phyloP scores from a whole-genome alignment of 495 filamentous ascomycete genomes.

The Wilcoxina mikolae region DNA sequence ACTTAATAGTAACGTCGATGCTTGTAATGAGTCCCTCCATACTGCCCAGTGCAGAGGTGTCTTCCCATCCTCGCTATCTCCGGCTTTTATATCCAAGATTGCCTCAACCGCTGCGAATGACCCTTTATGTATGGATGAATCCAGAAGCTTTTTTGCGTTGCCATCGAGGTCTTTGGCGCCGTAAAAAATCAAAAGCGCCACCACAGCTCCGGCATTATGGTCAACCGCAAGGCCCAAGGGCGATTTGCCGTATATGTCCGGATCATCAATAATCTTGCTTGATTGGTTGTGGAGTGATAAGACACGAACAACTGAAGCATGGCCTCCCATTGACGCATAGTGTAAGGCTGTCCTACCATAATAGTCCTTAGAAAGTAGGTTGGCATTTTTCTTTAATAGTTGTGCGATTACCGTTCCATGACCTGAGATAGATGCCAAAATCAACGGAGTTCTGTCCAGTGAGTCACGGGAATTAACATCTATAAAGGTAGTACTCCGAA shows the following conservation, averaged over 20 bases:
- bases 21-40: slow-evolving; percentile 6
- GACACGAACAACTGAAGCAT: not conserved
- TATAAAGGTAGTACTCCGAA: not conserved
- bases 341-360: slow-evolving; percentile 5
- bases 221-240: slow-evolving; percentile 6
- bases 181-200: slow-evolving; percentile 9
- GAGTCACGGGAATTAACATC: not conserved
- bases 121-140: not conserved
- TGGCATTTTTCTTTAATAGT: slow-evolving; percentile 1
- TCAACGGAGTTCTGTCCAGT: not conserved
- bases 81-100: not conserved
- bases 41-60: slow-evolving; percentile 4
- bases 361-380: not conserved
- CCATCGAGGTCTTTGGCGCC: slow-evolving; percentile 3
- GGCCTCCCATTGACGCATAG: not conserved
- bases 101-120: slow-evolving; percentile 4
- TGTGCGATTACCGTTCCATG: not conserved
- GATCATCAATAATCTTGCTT: not conserved
- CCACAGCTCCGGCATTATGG: not conserved
- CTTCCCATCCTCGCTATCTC: not conserved
- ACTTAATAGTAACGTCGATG: not conserved
- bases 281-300: not conserved
- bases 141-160: not conserved
- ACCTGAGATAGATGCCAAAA: slow-evolving; percentile 8
- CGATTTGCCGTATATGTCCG: not conserved